Evolutionary conservation across 768 basidiomycete species (phyloP), one percentile per base, ranked within the genome.

Genomic region (Rhizopogon vinicolor): DNA sequence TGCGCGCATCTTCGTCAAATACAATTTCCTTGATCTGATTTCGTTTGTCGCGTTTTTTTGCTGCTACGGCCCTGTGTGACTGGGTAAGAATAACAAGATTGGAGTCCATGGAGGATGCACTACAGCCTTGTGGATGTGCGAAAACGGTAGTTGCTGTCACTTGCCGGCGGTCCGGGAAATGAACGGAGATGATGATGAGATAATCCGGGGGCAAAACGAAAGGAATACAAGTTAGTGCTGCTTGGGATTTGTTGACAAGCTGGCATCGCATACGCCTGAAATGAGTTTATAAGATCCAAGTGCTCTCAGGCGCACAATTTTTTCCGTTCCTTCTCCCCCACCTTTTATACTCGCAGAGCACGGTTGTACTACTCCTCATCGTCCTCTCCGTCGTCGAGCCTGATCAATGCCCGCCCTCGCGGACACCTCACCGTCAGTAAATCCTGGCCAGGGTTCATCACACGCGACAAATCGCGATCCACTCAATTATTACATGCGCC

Each of bases 1-100:
- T 82, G 62, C 93, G 78, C 1, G 91, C 91, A 39, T 83, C 80
- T 41, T 97, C 93, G 66, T 97, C 91, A 64, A 97, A 97, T 7
- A 93, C 63, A 54, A 97, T 71, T 65, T 93, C 85, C 61, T 87
- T 86, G 53, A 94, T 73, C 71, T 93, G 89, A 1, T 79, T 76
- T 54, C 75, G 74, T 60, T 78, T 86, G 41, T 82, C 82, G 41
- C 79, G 80, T 64, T 81, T 86, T 68, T 91, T 91, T 28, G 84
- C 78, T 0, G 85, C 83, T 57, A 86, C 73, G 45, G 79, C 82
- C 31, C 70, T 74, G 69, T 87, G 84, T 19, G 86, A 83, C 41
- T 74, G 76, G 12, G 88, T 89, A 63, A 91, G 81, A 45, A 76
- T 59, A 39, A 78, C 61, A 60, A 85, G 54, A 69, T 87, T 85